Percentiles rank a stretch among this genome's conserved stretches.
These are phyloP conservation scores for Trichoderma atroviride DNA, from an alignment of 2,329 filamentous ascomycete species.

Conservation along the genomic window DNA sequence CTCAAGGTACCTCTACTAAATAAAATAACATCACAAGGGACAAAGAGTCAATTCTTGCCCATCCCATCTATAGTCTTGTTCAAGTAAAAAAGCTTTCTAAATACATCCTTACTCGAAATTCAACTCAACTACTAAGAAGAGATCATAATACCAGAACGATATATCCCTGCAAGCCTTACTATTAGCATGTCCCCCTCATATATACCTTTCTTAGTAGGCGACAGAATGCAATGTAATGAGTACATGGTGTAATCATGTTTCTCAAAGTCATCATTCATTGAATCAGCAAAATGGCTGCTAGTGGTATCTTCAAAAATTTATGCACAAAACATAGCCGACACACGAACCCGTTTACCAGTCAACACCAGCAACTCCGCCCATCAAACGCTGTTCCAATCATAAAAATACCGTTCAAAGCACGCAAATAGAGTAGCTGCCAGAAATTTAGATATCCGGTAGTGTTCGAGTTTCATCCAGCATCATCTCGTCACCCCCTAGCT, in stretches of 20 bases:
- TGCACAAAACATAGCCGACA: slow-evolving; percentile 14
- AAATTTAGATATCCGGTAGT: slow-evolving; percentile 38
- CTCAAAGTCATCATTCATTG: slow-evolving; percentile 12
- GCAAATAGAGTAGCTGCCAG: neutral
- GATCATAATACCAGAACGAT: no score
- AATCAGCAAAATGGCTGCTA: slow-evolving; percentile 10
- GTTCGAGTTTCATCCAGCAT: slow-evolving; percentile 55
- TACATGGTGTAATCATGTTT: neutral
- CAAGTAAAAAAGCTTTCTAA: no score
- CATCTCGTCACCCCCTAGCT: slow-evolving; percentile 67
- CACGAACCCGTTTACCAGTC: slow-evolving; percentile 1
- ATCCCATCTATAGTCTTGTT: no score
- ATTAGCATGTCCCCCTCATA: no score
- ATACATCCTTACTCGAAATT: no score
- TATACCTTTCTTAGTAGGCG: no score
- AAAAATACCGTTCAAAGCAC: slow-evolving; percentile 8
- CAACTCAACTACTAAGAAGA: no score
- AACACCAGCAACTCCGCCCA: slow-evolving; percentile 33
- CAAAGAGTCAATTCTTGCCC: no score
- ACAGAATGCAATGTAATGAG: no score
- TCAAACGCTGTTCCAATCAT: slow-evolving; percentile 9
- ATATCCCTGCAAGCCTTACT: no score
- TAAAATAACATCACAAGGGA: no score
- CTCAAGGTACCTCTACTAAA: no score
- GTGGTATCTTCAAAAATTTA: slow-evolving; percentile 22